phyloP scores from a whole-genome alignment of 352 stramenopile species.

The Globisporangium viniferum region DNA sequence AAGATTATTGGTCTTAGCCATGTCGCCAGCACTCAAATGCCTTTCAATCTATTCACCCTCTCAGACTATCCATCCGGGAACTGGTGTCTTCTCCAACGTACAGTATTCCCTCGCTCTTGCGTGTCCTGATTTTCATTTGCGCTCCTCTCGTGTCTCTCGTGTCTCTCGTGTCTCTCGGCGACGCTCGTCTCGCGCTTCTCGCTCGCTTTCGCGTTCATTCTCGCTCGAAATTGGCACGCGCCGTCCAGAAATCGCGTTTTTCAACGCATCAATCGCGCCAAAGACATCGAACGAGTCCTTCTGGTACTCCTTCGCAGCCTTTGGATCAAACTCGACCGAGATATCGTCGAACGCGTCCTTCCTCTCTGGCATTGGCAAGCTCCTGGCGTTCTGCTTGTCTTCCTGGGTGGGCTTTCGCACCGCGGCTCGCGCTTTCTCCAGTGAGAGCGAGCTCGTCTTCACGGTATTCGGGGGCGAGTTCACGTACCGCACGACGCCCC shows the following conservation, averaged over 20 bases:
- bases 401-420: not conserved
- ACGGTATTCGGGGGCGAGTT: slow-evolving; percentile 3
- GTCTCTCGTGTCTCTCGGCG: not conserved
- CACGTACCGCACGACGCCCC: slow-evolving; percentile 10
- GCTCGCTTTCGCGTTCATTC: not conserved
- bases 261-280: not conserved
- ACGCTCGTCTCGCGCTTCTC: not conserved
- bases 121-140: too few relatives aligned
- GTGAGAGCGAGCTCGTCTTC: not conserved
- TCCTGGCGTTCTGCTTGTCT: not conserved
- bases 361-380: not conserved
- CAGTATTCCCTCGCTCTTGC: too few relatives aligned
- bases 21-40: too few relatives aligned
- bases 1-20: too few relatives aligned
- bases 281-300: slow-evolving; percentile 4
- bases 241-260: not conserved
- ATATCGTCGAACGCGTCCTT: slow-evolving; percentile 14
- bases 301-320: not conserved
- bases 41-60: too few relatives aligned
- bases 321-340: slow-evolving; percentile 4
- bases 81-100: too few relatives aligned
- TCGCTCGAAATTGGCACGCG: not conserved
- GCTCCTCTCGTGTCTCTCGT: not conserved
- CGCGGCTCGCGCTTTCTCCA: slow-evolving; percentile 8
- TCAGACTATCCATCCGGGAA: too few relatives aligned